Base-by-base conservation (phyloP, 2,329 filamentous ascomycete species). In the Rasamsonia emersonii region DNA sequence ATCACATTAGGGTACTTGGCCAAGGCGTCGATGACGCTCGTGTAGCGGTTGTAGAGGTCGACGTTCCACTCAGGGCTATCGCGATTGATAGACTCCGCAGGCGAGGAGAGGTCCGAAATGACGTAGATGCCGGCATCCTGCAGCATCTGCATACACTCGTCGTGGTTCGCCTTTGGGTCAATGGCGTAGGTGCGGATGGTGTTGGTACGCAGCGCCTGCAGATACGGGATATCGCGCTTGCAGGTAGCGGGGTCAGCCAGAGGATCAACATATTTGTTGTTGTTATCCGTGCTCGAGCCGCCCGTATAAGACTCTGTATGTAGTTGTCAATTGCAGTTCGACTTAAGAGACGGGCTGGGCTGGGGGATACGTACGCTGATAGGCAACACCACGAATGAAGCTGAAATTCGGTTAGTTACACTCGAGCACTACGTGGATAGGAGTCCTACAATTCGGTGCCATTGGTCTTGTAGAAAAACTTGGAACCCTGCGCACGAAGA, bases 181-280 rank as follows among this genome's bases (percentile, higher is more conserved):
- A 96, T 77, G 49, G 89, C 86, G 61, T 98, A 98, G 35, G 91
- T 88, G 61, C 91, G 89, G 61, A 98, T 89, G 49, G 79, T 78
- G 67, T 98, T 98, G 62, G 86, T 94, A 42, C 77, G 71, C 40
- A 95, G 74, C 59, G 85, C 67, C 56, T 73, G 58, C 45, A 98
- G 71, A 49, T 83, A 75, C 28, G 86, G 85, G 29, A 98, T 75
- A 57, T 98, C 91, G 49, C 89, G 84, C 59, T 75, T 73, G 73
- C 91, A 96, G 46, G 65, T 61, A 19, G 67, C 63, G 36, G 65
- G 62, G 53, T 93, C 77, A 46, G 85, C 72, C 24, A 98, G 76
- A 37, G 91, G 89, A 56, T 98, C 91, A 42, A 69, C 73, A 68
- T 88, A 96, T 40, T 68, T 68, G 35, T 61, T 56, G 37, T 53